These are phyloP conservation scores for Wallacemonas sp. DNA, from an alignment of 208 protist species.

Conservation along the genomic window DNA sequence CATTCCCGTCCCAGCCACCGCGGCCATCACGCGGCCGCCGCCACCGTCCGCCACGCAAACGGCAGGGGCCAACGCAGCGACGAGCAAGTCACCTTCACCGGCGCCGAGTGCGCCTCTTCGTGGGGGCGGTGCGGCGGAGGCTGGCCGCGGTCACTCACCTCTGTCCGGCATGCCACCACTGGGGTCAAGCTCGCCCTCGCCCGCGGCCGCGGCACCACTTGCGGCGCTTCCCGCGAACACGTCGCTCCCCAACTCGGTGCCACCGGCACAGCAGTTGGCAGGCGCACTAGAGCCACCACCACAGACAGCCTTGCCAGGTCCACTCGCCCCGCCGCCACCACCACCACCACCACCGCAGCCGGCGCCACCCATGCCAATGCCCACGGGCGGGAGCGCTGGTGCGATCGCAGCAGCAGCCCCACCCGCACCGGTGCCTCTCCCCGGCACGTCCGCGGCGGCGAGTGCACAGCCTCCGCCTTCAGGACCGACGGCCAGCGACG, in stretches of 20 bases:
- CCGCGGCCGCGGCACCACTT: not conserved
- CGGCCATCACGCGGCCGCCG: not conserved
- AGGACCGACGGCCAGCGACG: conserved; percentile 8
- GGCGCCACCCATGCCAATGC: not conserved
- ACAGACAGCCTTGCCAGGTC: not conserved
- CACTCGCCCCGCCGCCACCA: not conserved
- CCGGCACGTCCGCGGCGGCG: conserved; percentile 4
- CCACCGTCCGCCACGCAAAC: conserved; percentile 8
- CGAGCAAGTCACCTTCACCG: not conserved
- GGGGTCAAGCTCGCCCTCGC: not conserved
- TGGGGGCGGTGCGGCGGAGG: too few species aligned
- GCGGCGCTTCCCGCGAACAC: not conserved
- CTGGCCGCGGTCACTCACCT: not conserved
- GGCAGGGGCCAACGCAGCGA: not conserved
- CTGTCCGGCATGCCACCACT: not conserved
- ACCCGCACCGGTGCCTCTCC: not conserved
- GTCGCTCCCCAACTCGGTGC: not conserved
- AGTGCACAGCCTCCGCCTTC: conserved; percentile 2
- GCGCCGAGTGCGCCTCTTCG: too few species aligned
- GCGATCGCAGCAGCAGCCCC: not conserved
- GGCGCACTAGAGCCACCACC: conserved; percentile 4
- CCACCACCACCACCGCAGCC: conserved; percentile 5
- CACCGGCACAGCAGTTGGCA: conserved; percentile 7
- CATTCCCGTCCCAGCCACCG: not conserved
- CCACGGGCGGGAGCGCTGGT: not conserved